Evolutionary conservation across 2,329 filamentous ascomycete genomes (phyloP).

Genomic region (Microsporum canis): DNA sequence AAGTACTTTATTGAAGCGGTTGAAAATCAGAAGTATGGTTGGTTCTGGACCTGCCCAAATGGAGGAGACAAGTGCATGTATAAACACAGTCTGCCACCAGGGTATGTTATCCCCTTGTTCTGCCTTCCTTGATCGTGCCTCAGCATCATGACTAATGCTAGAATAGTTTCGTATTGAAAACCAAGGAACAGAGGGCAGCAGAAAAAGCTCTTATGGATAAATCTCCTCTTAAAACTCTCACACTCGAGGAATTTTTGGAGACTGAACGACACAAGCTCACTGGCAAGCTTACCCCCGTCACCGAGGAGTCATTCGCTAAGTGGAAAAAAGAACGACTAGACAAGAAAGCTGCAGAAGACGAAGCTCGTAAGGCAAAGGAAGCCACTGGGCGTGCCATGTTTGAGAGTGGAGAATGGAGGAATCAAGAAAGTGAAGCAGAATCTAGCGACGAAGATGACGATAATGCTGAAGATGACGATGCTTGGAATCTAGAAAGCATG

Average conservation of each 20-base stretch:
- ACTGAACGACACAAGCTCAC: slow-evolving; percentile 92
- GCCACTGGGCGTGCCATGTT: slow-evolving; percentile 91
- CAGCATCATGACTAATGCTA: slow-evolving; percentile 13
- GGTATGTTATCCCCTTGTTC: slow-evolving; percentile 47
- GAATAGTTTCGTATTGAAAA: slow-evolving; percentile 83
- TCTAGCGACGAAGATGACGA: slow-evolving; percentile 52
- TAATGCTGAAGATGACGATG: slow-evolving; percentile 36
- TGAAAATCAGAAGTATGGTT: slow-evolving; percentile 96
- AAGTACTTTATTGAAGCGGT: slow-evolving; percentile 96
- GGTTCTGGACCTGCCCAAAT: slow-evolving; percentile 98
- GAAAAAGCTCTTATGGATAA: slow-evolving; percentile 97
- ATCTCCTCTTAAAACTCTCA: slow-evolving; percentile 84
- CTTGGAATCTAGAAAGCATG: slow-evolving; percentile 61
- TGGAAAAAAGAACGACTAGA: slow-evolving; percentile 93
- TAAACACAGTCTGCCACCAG: slow-evolving; percentile 84
- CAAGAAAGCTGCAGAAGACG: slow-evolving; percentile 92
- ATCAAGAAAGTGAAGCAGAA: slow-evolving; percentile 51
- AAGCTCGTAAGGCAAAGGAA: slow-evolving; percentile 83
- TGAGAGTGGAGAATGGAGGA: slow-evolving; percentile 87
- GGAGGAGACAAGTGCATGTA: slow-evolving; percentile 98
- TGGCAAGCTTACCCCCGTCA: slow-evolving; percentile 85
- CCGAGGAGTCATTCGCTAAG: slow-evolving; percentile 79
- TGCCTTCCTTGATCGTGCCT: neutral
- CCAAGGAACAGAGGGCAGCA: slow-evolving; percentile 86
- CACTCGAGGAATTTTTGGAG: slow-evolving; percentile 93